A percentile compares a stretch with the other conserved stretches of the same genome.
Evolutionary conservation across 352 stramenopile species (phyloP).

Genomic region (Globisporangium paroecandrum): DNA sequence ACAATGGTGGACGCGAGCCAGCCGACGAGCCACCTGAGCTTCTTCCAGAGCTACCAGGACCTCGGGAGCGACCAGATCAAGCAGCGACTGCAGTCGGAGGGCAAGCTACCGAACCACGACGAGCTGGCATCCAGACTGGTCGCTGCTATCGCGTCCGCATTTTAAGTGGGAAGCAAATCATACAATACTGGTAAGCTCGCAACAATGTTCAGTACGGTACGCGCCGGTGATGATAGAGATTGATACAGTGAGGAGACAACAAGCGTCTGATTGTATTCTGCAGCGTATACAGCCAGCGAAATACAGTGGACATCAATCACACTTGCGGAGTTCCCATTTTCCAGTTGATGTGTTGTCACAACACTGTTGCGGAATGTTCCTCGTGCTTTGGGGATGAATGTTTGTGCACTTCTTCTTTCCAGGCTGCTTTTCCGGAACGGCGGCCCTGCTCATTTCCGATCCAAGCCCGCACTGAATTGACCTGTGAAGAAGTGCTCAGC

Average conservation of each 20-base stretch:
- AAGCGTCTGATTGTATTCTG: background rate
- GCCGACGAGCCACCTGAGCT: conserved; percentile 19
- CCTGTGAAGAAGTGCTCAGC: background rate
- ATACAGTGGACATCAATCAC: background rate
- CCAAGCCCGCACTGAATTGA: background rate
- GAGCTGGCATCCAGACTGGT: conserved; percentile 57
- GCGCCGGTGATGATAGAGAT: background rate
- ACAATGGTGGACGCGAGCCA: conserved; percentile 42
- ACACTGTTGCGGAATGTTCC: background rate
- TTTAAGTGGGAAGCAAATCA: background rate
- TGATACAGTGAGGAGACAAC: background rate
- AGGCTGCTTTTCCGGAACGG: background rate
- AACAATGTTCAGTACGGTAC: background rate
- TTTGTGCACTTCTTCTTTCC: background rate
- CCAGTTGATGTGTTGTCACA: background rate
- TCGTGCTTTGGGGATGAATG: background rate
- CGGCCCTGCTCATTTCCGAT: background rate
- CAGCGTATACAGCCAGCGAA: background rate
- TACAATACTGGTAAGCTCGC: background rate
- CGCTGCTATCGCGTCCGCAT: conserved; percentile 39
- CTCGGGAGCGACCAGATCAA: conserved; percentile 22
- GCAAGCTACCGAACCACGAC: conserved; percentile 52
- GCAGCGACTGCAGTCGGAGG: conserved; percentile 37
- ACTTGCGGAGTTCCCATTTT: background rate
- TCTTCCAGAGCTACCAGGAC: conserved; percentile 17